These are phyloP conservation scores for Colletotrichum higginsianum DNA, from an alignment of 2,329 filamentous ascomycete genomes.

Conservation along the genomic window DNA sequence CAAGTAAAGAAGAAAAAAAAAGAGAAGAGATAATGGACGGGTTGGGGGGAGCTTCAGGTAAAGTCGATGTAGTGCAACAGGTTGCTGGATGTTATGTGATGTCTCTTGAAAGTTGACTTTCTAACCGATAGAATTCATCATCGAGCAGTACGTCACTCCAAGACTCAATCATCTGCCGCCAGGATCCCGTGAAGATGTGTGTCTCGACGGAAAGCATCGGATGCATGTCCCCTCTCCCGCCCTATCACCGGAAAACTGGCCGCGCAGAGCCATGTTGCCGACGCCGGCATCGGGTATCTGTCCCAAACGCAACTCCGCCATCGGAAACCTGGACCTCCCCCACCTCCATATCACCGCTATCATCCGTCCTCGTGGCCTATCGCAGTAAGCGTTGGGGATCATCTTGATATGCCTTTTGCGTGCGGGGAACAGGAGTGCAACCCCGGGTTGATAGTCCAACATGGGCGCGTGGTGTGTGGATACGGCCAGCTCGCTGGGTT, in stretches of 20 bases:
- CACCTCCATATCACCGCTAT: conserved; percentile 34
- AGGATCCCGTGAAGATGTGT: too few relatives aligned
- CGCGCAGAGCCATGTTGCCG: conserved; percentile 19
- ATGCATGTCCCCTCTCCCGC: not conserved
- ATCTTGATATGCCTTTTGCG: conserved; percentile 26
- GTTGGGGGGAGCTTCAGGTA: too few relatives aligned
- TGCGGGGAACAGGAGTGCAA: conserved; percentile 31
- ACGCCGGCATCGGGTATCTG: conserved; percentile 32
- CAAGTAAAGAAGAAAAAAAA: not conserved
- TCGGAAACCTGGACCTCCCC: conserved; percentile 34
- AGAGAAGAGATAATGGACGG: not conserved
- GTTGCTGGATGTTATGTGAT: not conserved
- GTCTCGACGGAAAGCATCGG: not conserved
- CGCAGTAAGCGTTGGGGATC: conserved; percentile 21
- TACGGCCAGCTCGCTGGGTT: not conserved
- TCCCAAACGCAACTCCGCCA: not conserved
- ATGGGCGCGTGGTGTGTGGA: conserved; percentile 22
- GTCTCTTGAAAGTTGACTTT: not conserved
- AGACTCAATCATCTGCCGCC: not conserved
- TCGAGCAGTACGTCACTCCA: not conserved
- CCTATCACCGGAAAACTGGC: conserved; percentile 10
- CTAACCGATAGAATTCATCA: conserved; percentile 21
- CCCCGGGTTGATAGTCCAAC: conserved; percentile 20
- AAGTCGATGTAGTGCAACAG: not conserved
- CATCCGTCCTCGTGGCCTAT: conserved; percentile 21